Evolutionary conservation across 2,329 filamentous ascomycete species (phyloP), one percentile per base, ranked within the genome.

Genomic region (Dichotomopilus funicola): DNA sequence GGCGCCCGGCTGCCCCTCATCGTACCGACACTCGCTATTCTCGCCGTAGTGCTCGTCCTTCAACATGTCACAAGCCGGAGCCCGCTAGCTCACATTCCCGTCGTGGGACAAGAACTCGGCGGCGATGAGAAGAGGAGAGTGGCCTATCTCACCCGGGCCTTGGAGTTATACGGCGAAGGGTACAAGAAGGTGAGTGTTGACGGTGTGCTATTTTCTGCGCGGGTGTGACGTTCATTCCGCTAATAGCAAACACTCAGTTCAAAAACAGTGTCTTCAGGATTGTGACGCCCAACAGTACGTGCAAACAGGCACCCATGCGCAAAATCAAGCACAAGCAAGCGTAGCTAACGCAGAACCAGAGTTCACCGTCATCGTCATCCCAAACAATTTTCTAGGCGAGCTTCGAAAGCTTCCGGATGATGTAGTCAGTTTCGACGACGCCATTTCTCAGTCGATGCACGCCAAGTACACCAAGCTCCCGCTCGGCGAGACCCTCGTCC

Each of bases 401-500:
- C 62, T 71, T 9, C 62, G 63, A 51, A 69, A 59, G 33, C 62
- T 70, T n/a, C 67, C 68, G 0, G 67, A 71, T 35, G 58, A 67
- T 33, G 63, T 68, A 3, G 54, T 71, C 11, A 69, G 64, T 61
- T 64, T 69, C 38, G 57, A 64, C 48, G 57, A 37, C 8, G 67
- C 68, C 1, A 46, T 68, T 27, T 58, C 56, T 1, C 48, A 71
- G 65, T 54, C 51, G 1, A 64, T 72, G 64, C 64, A 70, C 19
- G 42, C 63, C 6, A 68, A 70, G 55, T 71, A 73, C 60, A 72
- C 69, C n/a, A 61, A 63, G 36, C 51, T 72, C 13, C 48, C 63
- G 0, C 57, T 61, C 6, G 62, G 65, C 5, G 54, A 65, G 7
- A 59, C 57, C 10, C 51, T 64, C n/a, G 42, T 71, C 19, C 55